Percentiles rank a stretch among this genome's conserved stretches.
phyloP scores from a whole-genome alignment of 169 alveolate species.

The Cryptosporidium bovis region DNA sequence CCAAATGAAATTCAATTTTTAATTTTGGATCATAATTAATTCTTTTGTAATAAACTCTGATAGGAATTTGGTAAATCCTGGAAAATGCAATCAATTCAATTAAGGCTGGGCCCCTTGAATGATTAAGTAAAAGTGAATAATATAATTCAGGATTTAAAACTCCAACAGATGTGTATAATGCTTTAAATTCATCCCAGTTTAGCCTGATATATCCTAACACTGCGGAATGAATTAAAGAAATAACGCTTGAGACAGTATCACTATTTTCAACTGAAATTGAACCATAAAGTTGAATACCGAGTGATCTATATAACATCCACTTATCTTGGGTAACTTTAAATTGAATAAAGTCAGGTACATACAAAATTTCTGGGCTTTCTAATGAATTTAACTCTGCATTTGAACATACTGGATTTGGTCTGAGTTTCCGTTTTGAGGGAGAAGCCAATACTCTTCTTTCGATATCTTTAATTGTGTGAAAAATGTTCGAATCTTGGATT shows the following conservation, averaged over 20 bases:
- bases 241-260: constrained; percentile 12
- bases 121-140: constrained; percentile 20
- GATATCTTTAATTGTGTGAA: background rate
- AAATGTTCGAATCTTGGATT: background rate
- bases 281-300: constrained; percentile 54
- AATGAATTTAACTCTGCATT: constrained; percentile 9
- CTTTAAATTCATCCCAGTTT: constrained; percentile 41
- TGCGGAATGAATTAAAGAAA: constrained; percentile 38
- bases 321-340: constrained; percentile 16
- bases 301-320: constrained; percentile 52
- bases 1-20: constrained; percentile 31
- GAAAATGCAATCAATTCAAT: constrained; percentile 63
- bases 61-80: constrained; percentile 19
- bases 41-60: constrained; percentile 15
- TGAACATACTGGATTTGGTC: constrained; percentile 56
- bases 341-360: constrained; percentile 46
- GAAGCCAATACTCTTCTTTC: constrained; percentile 11
- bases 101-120: constrained; percentile 22
- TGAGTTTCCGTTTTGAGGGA: constrained; percentile 3
- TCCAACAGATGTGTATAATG: constrained; percentile 11
- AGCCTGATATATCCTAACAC: constrained; percentile 40
- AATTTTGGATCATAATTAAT: background rate
- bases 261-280: background rate
- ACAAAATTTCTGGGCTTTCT: constrained; percentile 10
- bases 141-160: constrained; percentile 56